Evolutionary conservation across 2,329 filamentous ascomycete genomes (phyloP).

Genomic region (Leptosphaerulina australis): DNA sequence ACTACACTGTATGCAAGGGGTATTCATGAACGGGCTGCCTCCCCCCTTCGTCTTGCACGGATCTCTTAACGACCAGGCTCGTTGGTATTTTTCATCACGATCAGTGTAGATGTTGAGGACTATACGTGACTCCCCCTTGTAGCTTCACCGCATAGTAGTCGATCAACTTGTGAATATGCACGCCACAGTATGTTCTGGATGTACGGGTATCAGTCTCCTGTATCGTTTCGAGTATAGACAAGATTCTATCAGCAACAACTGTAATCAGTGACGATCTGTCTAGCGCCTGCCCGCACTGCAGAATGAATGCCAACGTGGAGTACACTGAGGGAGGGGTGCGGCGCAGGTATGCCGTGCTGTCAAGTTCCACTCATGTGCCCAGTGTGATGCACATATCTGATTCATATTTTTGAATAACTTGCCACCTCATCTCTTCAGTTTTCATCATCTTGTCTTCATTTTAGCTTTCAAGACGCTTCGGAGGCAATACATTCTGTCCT

Average conservation of each 20-base stretch:
- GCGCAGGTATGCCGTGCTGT: slow-evolving; percentile 5
- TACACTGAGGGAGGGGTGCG: background rate
- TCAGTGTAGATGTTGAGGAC: too few relatives aligned
- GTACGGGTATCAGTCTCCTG: background rate
- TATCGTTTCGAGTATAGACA: slow-evolving; percentile 4
- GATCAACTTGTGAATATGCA: background rate
- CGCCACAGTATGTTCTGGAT: background rate
- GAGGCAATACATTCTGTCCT: background rate
- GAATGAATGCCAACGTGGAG: background rate
- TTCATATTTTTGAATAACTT: background rate
- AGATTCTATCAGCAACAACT: slow-evolving; percentile 11
- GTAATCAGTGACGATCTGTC: slow-evolving; percentile 14
- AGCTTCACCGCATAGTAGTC: slow-evolving; percentile 6
- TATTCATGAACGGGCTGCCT: too few relatives aligned
- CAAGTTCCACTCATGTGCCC: slow-evolving; percentile 1
- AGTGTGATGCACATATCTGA: background rate
- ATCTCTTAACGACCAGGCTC: too few relatives aligned
- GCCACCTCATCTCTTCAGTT: background rate
- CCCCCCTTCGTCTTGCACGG: too few relatives aligned
- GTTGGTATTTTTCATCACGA: too few relatives aligned
- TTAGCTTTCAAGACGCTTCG: background rate
- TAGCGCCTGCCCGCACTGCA: slow-evolving; percentile 3
- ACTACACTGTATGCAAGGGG: too few relatives aligned
- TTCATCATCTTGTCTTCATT: background rate
- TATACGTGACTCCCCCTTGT: too few relatives aligned